Evolutionary conservation across 2,329 filamentous ascomycete genomes (phyloP), one percentile per base, ranked within the genome.

Genomic region (Ascomycota sp.): DNA sequence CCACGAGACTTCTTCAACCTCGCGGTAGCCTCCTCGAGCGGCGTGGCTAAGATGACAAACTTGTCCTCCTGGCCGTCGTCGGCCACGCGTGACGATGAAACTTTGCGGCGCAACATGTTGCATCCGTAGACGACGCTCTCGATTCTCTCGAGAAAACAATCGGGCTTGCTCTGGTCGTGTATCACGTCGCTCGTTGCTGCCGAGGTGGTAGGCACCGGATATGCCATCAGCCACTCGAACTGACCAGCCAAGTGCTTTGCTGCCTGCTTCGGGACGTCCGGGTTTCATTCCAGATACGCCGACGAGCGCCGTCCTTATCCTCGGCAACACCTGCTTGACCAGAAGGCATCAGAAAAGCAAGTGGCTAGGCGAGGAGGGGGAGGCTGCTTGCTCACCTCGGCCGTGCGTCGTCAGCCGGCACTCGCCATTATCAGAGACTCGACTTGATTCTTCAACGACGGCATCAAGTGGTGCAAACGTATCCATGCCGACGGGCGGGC

Each of bases 191-290:
- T n/a, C n/a, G n/a, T n/a, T n/a, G n/a, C n/a, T n/a, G n/a, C n/a
- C n/a, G n/a, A n/a, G 13, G 8, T 17, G 5, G 36, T 33, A 40
- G 47, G 37, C 33, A 38, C 39, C 27, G 53, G 47, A 35, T 56
- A 48, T 17, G 53, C 53, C 23, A 65, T 42, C 32, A 65, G 42
- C 51, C 56, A 65, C 40, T 65, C 57, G 40, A 60, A 66, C 44
- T 62, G 50, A 53, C 57, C 57, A 48, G 53, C 50, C 36, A 54
- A 45, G 43, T 63, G 59, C 36, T 48, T 55, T 30, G 47, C 41
- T 29, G 59, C 45, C 32, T 57, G 53, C 27, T 49, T 39, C 35
- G 40, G 37, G 35, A 43, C 34, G 35, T 41, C 30, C 24, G 37
- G 35, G 22, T 42, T 33, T 28, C 36, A 36, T n/a, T 36, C 37